Evolutionary conservation across 495 filamentous ascomycete genomes (phyloP), one percentile per base, ranked within the genome.

Genomic region (Penicillium simplicissimum): DNA sequence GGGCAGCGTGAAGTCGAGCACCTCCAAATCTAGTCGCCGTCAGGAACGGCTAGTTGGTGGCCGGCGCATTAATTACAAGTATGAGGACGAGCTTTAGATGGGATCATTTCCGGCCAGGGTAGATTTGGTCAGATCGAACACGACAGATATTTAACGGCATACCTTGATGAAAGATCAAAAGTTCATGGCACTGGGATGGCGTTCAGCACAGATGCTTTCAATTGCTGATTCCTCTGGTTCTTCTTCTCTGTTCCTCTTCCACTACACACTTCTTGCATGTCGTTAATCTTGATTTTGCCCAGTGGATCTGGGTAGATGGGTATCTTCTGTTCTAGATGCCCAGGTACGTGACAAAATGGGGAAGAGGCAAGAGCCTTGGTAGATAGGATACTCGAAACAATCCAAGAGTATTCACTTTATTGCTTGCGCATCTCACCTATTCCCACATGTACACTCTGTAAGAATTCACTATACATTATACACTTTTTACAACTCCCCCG

Each of bases 61-160:
- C 37, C 78, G 82, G 58, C 78, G 79, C 57, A 70, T 83, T 66
- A 86, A 77, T 55, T 84, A 82, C 66, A 84, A 83, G 66, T 87
- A 87, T 57, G 85, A 87, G 59, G 84, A 85, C 68, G 85, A 87
- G 62, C 67, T 71, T 15, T 69, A 54, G 42, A 43, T 38, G 21
- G 4, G 48, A 5, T 21, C 10, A 31, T 3, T 11, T 37, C 15
- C 4, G 51, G 7, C 14, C 23, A 49, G 23, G 28, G 0, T 13
- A 15, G 14, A 31, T 5, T 19, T 5, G 25, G 13, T 8, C 23
- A 19, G 35, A 33, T 23, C 1, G n/a, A 21, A 35, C 8, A 15
- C 36, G n/a, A 51, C 35, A 38, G 35, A 28, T n/a, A 55, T 43
- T 34, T 31, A 14, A 53, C 19, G 19, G 23, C 33, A 19, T 36